phyloP scores from a whole-genome alignment of 2,329 filamentous ascomycete species.

The Apiospora phragmitis region DNA sequence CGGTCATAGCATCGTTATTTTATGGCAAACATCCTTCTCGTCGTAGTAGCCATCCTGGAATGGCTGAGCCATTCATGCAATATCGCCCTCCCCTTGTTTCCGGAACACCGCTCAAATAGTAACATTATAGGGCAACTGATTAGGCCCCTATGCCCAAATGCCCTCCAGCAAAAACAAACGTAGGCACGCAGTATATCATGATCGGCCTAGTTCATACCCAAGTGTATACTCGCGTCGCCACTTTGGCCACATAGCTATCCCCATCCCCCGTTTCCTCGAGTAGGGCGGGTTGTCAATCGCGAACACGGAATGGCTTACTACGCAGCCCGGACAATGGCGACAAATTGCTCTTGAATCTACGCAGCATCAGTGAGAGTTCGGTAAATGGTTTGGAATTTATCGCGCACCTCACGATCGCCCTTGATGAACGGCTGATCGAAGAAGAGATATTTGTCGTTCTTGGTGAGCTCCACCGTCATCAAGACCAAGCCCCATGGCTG shows the following conservation, averaged over 20 bases:
- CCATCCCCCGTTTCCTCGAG: neutral
- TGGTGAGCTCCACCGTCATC: conserved; percentile 83
- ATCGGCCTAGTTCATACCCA: neutral
- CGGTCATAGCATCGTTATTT: neutral
- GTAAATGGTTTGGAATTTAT: conserved; percentile 16
- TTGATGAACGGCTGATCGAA: conserved; percentile 94
- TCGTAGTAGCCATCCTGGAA: neutral
- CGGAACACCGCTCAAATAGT: neutral
- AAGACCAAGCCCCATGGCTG: conserved; percentile 95
- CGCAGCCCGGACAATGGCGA: neutral
- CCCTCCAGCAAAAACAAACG: neutral
- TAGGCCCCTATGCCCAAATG: neutral
- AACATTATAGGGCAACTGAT: neutral
- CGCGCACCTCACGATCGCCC: conserved; percentile 74
- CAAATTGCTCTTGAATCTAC: conserved; percentile 13
- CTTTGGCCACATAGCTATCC: neutral
- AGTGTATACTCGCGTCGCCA: neutral
- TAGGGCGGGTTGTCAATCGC: neutral
- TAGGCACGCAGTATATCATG: neutral
- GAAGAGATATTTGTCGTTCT: conserved; percentile 88
- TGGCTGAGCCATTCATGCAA: neutral
- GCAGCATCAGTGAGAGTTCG: conserved; percentile 14
- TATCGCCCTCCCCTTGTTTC: neutral
- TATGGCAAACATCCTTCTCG: neutral
- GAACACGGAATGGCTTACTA: neutral